phyloP scores from a whole-genome alignment of 805 yeast genomes.

The Cyberlindnera mrakii region DNA sequence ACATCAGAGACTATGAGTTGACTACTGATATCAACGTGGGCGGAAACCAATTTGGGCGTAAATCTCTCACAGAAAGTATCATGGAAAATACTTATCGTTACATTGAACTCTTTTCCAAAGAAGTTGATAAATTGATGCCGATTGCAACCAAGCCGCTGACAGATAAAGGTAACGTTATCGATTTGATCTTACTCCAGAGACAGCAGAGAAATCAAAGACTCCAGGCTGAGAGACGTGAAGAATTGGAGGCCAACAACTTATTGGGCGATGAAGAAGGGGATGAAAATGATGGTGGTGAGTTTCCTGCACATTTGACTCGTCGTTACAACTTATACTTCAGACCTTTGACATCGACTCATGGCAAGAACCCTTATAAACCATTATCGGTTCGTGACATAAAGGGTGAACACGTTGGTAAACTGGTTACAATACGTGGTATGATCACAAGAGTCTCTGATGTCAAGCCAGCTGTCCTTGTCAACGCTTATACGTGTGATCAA shows the following conservation, averaged over 20 bases:
- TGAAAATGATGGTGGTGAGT: constrained; percentile 38
- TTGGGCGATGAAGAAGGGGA: constrained; percentile 26
- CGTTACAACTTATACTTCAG: constrained; percentile 82
- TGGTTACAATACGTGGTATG: constrained; percentile 88
- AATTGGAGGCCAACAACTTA: constrained; percentile 38
- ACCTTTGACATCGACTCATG: constrained; percentile 49
- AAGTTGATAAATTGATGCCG: constrained; percentile 81
- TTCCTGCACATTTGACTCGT: constrained; percentile 83
- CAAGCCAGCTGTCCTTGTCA: constrained; percentile 84
- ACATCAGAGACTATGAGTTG: constrained; percentile 65
- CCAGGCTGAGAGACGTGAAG: constrained; percentile 61
- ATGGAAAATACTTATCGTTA: constrained; percentile 73
- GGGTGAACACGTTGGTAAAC: constrained; percentile 77
- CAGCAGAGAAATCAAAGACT: constrained; percentile 72
- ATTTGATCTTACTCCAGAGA: constrained; percentile 88
- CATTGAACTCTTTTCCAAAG: constrained; percentile 66
- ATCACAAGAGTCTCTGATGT: constrained; percentile 95
- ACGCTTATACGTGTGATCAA: constrained; percentile 94
- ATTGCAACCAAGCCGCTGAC: constrained; percentile 74
- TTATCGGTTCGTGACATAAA: constrained; percentile 86
- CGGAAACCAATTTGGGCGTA: constrained; percentile 18
- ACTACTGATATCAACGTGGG: constrained; percentile 26
- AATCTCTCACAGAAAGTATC: constrained; percentile 50
- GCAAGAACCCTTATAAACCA: constrained; percentile 37
- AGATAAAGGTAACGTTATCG: constrained; percentile 85